A percentile compares a stretch with the other conserved stretches of the same genome.
These are phyloP conservation scores for Heritiera littoralis DNA, from an alignment of 345 rosid genomes.

Conservation along the genomic window DNA sequence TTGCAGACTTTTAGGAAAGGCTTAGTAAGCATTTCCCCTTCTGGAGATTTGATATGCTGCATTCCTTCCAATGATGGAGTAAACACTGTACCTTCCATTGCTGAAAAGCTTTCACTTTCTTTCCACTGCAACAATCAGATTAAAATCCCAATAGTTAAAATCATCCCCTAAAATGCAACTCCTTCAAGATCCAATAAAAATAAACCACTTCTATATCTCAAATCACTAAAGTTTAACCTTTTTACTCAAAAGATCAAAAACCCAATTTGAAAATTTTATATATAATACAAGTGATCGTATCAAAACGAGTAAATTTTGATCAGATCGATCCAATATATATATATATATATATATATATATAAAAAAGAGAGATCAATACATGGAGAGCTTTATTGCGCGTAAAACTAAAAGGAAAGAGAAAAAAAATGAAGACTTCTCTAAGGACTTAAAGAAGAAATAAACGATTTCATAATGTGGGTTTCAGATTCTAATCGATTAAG, in stretches of 20 bases:
- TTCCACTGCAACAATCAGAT: conserved; percentile 3
- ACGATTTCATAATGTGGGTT: background rate
- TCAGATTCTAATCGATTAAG: background rate
- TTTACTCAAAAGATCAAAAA: background rate
- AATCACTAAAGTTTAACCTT: conserved; percentile 15
- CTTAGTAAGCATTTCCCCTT: conserved; percentile 60
- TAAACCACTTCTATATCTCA: conserved; percentile 2
- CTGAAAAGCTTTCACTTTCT: background rate
- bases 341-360: background rate
- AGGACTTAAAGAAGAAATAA: background rate
- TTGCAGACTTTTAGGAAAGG: conserved; percentile 20
- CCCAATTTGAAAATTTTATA: background rate
- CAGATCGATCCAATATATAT: background rate
- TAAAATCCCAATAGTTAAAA: background rate
- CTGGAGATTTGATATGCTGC: conserved; percentile 71
- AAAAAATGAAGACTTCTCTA: background rate
- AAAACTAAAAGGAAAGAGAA: background rate
- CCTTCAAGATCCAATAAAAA: conserved; percentile 1
- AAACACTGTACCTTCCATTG: conserved; percentile 78
- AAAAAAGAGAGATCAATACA: background rate
- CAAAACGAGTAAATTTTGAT: background rate
- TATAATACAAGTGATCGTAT: background rate
- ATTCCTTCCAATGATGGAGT: conserved; percentile 85
- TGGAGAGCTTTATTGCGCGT: background rate
- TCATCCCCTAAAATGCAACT: background rate